Evolutionary conservation across 257 asterid species (phyloP).

Genomic region (Orobanche coerulescens): DNA sequence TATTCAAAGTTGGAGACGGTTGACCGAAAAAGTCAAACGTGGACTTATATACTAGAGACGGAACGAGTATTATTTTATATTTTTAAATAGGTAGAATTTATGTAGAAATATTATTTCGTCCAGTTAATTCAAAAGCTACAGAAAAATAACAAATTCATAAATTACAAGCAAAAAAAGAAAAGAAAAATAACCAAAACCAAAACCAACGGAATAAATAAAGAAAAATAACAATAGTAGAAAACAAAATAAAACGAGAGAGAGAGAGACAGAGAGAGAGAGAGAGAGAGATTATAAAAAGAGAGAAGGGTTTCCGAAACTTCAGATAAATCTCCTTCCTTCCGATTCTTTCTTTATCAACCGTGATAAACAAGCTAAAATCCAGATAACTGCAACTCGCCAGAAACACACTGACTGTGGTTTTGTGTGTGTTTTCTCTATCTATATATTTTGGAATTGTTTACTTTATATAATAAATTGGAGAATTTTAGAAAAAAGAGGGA

Average conservation of each 20-base stretch:
- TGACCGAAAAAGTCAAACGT: too few relatives aligned
- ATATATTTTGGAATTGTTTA: neutral
- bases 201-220: neutral
- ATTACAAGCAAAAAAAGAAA: neutral
- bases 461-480: neutral
- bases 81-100: too few relatives aligned
- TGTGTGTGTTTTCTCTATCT: neutral
- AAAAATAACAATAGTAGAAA: neutral
- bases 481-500: neutral
- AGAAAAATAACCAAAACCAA: neutral
- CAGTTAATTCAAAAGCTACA: too few relatives aligned
- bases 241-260: slow-evolving; percentile 5
- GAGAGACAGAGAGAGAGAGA: slow-evolving; percentile 3
- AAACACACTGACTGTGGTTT: slow-evolving; percentile 6
- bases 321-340: slow-evolving; percentile 22
- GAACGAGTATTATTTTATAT: too few relatives aligned
- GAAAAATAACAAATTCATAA: too few relatives aligned
- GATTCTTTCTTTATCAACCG: slow-evolving; percentile 6
- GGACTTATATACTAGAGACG: too few relatives aligned
- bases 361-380: slow-evolving; percentile 4
- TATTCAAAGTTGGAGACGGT: too few relatives aligned
- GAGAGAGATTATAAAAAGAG: slow-evolving; percentile 4
- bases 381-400: neutral
- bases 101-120: too few relatives aligned
- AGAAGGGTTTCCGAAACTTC: slow-evolving; percentile 34